Evolutionary conservation across 2,329 filamentous ascomycete species (phyloP).

Genomic region (Zymoseptoria ardabiliae): DNA sequence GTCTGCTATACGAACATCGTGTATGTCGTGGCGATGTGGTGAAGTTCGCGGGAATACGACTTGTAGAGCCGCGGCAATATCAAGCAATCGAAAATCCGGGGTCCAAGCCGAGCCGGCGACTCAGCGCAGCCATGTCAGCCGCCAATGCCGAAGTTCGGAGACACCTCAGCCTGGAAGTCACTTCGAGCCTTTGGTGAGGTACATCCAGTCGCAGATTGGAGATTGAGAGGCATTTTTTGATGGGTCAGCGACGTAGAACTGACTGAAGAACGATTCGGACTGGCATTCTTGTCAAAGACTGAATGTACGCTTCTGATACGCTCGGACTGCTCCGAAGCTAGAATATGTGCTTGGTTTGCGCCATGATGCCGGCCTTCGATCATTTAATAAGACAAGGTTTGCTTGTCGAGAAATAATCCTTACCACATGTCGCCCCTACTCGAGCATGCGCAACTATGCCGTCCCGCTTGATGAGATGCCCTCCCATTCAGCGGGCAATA

Average conservation of each 20-base stretch:
- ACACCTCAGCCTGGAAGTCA: no score
- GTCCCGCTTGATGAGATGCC: background rate
- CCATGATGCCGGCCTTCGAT: background rate
- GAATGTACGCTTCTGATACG: background rate
- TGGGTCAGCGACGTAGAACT: background rate
- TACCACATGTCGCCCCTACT: background rate
- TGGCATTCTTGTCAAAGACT: background rate
- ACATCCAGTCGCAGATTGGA: background rate
- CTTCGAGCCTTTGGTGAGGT: background rate
- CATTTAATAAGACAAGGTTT: background rate
- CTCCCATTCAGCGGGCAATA: background rate
- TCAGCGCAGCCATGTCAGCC: background rate
- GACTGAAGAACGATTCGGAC: background rate
- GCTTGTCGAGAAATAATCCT: background rate
- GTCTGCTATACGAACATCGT: background rate
- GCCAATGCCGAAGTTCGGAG: background rate
- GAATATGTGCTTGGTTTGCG: background rate
- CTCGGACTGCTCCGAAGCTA: background rate
- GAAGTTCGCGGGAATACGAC: background rate
- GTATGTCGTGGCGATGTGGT: background rate
- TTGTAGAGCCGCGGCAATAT: background rate
- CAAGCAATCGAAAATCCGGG: background rate
- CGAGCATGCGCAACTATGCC: background rate
- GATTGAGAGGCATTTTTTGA: background rate
- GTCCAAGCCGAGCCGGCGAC: background rate